Evolutionary conservation across 2,329 filamentous ascomycete genomes (phyloP).

Genomic region (Hypocreales sp.): DNA sequence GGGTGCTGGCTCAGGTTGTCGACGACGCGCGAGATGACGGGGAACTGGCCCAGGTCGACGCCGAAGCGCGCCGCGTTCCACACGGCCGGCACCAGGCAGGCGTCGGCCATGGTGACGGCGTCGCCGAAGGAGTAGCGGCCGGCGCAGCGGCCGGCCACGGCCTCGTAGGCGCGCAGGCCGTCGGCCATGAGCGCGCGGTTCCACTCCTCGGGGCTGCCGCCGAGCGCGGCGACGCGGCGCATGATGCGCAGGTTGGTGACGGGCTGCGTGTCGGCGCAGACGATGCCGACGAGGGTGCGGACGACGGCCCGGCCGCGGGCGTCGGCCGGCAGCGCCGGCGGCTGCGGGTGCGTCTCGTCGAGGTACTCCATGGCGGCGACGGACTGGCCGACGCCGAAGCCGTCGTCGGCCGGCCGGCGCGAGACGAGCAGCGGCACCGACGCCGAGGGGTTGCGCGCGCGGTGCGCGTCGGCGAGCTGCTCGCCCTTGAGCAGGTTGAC

Average conservation of each 20-base stretch:
- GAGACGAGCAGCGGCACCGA: slow-evolving; percentile 38
- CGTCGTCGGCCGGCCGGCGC: slow-evolving; percentile 9
- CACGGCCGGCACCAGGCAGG: slow-evolving; percentile 39
- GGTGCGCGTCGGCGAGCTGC: slow-evolving; percentile 29
- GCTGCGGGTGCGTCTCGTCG: slow-evolving; percentile 33
- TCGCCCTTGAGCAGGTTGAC: slow-evolving; percentile 40
- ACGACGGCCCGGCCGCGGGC: slow-evolving; percentile 29
- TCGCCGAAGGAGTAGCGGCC: slow-evolving; percentile 41
- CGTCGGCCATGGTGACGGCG: slow-evolving; percentile 39
- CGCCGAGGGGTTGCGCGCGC: slow-evolving; percentile 32
- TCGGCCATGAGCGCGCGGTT: slow-evolving; percentile 31
- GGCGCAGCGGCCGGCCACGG: slow-evolving; percentile 18
- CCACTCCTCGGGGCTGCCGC: slow-evolving; percentile 30
- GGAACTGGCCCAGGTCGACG: slow-evolving; percentile 33
- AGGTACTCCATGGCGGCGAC: slow-evolving; percentile 46
- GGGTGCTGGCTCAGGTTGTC: slow-evolving; percentile 28
- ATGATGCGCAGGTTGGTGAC: slow-evolving; percentile 41
- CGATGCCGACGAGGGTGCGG: slow-evolving; percentile 35
- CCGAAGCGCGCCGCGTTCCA: slow-evolving; percentile 40
- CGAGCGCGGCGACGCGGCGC: slow-evolving; percentile 28
- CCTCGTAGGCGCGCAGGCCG: slow-evolving; percentile 42
- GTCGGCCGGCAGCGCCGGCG: slow-evolving; percentile 34
- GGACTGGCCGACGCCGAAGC: slow-evolving; percentile 36
- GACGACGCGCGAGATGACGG: slow-evolving; percentile 28
- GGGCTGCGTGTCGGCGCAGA: slow-evolving; percentile 42